A percentile compares a stretch with the other conserved stretches of the same genome.
These are phyloP conservation scores for Russula foetens DNA, from an alignment of 768 basidiomycete genomes.

Conservation along the genomic window DNA sequence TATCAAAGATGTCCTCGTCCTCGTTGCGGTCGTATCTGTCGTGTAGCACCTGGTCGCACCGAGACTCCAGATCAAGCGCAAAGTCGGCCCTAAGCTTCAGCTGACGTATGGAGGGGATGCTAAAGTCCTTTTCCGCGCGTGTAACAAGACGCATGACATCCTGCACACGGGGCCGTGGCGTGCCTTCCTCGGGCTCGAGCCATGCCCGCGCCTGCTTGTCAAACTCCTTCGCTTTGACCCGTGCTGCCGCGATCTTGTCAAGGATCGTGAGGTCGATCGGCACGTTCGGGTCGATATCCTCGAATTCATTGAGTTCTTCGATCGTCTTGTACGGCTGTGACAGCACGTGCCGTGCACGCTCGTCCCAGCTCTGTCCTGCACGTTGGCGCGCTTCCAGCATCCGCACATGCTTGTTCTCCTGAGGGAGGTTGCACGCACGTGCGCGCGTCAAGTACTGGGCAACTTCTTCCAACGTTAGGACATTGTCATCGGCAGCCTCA, in stretches of 20 bases:
- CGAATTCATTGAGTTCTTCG: constrained; percentile 67
- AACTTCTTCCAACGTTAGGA: constrained; percentile 70
- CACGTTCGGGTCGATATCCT: constrained; percentile 52
- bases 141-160: constrained; percentile 63
- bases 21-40: constrained; percentile 49
- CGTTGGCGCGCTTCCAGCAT: constrained; percentile 55
- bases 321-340: constrained; percentile 66
- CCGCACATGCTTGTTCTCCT: constrained; percentile 57
- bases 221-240: constrained; percentile 66
- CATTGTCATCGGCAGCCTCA: constrained; percentile 53
- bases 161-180: constrained; percentile 50
- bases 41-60: constrained; percentile 67
- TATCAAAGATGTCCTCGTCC: constrained; percentile 58
- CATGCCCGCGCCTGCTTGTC: constrained; percentile 72
- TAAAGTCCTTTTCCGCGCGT: constrained; percentile 71
- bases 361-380: constrained; percentile 73
- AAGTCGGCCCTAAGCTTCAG: constrained; percentile 66
- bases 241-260: constrained; percentile 54
- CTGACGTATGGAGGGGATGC: constrained; percentile 54
- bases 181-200: constrained; percentile 49
- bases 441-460: constrained; percentile 65
- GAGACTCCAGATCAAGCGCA: constrained; percentile 67
- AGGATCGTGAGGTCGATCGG: constrained; percentile 64
- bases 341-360: constrained; percentile 55
- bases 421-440: constrained; percentile 52